Base-by-base conservation (phyloP, 257 asterid genomes). In the Echites panduratus region DNA sequence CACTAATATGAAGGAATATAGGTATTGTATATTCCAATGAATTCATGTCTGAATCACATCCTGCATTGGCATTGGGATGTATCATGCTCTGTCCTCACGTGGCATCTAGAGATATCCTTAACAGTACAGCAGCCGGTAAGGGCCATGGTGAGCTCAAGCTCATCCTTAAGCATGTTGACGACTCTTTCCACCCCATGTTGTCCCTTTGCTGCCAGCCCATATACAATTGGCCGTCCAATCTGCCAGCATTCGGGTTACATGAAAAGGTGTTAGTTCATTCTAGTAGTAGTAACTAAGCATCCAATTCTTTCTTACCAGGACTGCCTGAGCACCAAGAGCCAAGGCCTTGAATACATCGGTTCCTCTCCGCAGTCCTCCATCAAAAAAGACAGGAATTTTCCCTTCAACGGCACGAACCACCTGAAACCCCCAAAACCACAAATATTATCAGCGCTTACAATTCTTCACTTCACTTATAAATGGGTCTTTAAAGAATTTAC, bases 341-440 rank as follows among this genome's bases (percentile, higher is more conserved):
- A 89, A 81, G 77, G 91, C 93, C 85, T 89, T 89, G 83, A 89
- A 89, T 71, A 87, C 67, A 59, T 87, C 93, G 7, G 93, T 82
- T 64, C 93, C 96, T 16, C 96, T 82, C 75, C 96, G 84, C 71
- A 89, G 80, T 16, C 96, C 93, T 66, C 96, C 96, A 70, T 89
- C 93, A 12, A 89, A 11, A 19, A 87, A 70, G 26, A 89, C 88
- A 0, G 89, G 91, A n/a, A 85, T 77, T 79, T 75, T 85, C 76
- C 89, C 90, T 79, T 78, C 73, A 48, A 85, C 96, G 70, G 91
- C 87, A 63, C 57, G 58, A 66, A 85, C 88, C 73, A 89, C 90
- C 96, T 87, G 67, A 73, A 72, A 54, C 48, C 61, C 4, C 47
- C 35, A 32, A 5, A 11, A 47, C 22, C 44, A 50, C 44, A 48